Percentiles rank a stretch among this genome's conserved stretches.
Evolutionary conservation across 2,329 filamentous ascomycete genomes (phyloP).

Genomic region (Cladophialophora carrionii): DNA sequence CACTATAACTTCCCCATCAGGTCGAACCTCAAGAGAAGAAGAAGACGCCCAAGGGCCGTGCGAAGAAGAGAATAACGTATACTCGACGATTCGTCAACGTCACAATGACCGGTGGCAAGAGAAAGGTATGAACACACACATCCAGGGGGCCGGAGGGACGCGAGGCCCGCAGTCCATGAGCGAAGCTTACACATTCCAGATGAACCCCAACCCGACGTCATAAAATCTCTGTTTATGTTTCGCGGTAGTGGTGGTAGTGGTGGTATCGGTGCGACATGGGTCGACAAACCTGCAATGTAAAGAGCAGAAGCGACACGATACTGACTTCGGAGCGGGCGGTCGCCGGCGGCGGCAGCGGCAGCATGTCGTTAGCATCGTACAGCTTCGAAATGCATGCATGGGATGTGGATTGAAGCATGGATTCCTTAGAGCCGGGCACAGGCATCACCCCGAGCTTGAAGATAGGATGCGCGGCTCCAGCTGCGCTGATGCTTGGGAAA

Average conservation of each 20-base stretch:
- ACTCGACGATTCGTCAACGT: conserved; percentile 98
- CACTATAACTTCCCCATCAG: conserved; percentile 48
- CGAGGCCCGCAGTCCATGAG: background rate
- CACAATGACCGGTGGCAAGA: conserved; percentile 95
- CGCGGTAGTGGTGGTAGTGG: background rate
- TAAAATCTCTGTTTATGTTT: conserved; percentile 18
- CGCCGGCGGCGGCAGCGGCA: background rate
- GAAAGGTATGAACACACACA: conserved; percentile 70
- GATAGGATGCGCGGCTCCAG: background rate
- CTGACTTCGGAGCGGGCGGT: background rate
- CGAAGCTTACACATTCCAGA: conserved; percentile 22
- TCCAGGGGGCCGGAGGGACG: background rate
- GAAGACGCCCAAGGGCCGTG: conserved; percentile 95
- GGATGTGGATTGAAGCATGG: conserved; percentile 2
- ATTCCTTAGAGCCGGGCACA: conserved; percentile 8
- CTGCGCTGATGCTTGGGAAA: background rate
- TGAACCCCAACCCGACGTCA: conserved; percentile 37
- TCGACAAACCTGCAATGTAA: conserved; percentile 9
- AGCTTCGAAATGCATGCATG: background rate
- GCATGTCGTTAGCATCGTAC: background rate
- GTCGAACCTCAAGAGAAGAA: conserved; percentile 92
- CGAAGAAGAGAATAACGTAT: conserved; percentile 95
- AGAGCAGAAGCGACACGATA: background rate
- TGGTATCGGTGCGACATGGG: background rate
- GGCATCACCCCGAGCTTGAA: conserved; percentile 8